A percentile compares a stretch with the other conserved stretches of the same genome.
Evolutionary conservation across 257 asterid species (phyloP).

Genomic region (Hygrophila difformis): DNA sequence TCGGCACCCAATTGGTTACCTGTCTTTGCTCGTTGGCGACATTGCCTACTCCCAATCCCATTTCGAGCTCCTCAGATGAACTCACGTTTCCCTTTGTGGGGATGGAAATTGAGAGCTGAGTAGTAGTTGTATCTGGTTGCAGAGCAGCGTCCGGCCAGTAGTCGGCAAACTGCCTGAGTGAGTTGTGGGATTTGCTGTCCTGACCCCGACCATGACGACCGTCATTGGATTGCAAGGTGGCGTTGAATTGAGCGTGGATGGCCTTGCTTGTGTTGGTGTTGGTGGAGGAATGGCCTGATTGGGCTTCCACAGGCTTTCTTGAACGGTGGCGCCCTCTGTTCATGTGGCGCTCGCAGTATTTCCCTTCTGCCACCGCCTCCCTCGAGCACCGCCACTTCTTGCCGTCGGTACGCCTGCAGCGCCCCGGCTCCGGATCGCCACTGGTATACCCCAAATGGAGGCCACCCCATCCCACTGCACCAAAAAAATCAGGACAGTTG

Average conservation of each 20-base stretch:
- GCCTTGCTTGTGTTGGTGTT: conserved; percentile 20
- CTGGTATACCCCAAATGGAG: conserved; percentile 70
- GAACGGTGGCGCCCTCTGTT: conserved; percentile 99
- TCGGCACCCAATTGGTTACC: conserved; percentile 44
- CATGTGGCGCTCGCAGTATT: conserved; percentile 95
- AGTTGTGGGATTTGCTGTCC: conserved; percentile 21
- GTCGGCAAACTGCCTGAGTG: conserved; percentile 63
- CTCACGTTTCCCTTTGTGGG: conserved; percentile 40
- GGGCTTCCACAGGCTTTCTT: conserved; percentile 99
- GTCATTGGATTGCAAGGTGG: no score
- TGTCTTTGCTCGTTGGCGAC: conserved; percentile 23
- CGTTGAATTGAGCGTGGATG: conserved; percentile 11
- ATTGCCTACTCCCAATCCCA: conserved; percentile 56
- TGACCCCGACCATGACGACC: conserved; percentile 5
- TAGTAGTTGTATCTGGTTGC: conserved; percentile 29
- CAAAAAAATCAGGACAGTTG: not conserved
- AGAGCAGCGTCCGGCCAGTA: conserved; percentile 14
- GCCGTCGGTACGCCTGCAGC: conserved; percentile 96
- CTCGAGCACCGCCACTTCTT: conserved; percentile 99
- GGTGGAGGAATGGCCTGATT: conserved; percentile 42
- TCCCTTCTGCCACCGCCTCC: conserved; percentile 83
- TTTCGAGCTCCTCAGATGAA: conserved; percentile 47
- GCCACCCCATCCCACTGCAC: conserved; percentile 87
- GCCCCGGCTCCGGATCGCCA: conserved; percentile 90
- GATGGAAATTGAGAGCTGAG: conserved; percentile 79